Percentiles rank a stretch among this genome's conserved stretches.
These are phyloP conservation scores for Rhodotorula sp. DNA, from an alignment of 1,284 basidiomycete species.

Conservation along the genomic window DNA sequence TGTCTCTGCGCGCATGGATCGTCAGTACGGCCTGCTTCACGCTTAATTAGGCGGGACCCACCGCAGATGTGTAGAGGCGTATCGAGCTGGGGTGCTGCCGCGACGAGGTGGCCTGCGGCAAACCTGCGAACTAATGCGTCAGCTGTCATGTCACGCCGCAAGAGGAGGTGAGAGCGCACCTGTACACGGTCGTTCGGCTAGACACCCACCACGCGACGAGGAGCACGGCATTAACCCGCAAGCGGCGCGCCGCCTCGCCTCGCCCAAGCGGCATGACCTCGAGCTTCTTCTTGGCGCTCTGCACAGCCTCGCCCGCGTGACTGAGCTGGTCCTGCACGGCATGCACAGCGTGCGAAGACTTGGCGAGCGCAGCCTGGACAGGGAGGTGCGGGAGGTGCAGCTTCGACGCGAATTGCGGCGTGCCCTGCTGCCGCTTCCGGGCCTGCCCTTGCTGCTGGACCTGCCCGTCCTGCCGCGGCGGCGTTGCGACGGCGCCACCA, in stretches of 20 bases:
- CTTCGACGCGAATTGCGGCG: not conserved
- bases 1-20: conserved; percentile 11
- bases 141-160: not conserved
- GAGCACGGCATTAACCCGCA: conserved; percentile 33
- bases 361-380: conserved; percentile 13
- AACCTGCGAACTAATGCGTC: conserved; percentile 9
- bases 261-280: conserved; percentile 29
- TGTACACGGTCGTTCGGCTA: conserved; percentile 30
- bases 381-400: conserved; percentile 5
- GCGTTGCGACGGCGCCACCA: conserved; percentile 5
- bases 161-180: conserved; percentile 4
- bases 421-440: too few species aligned
- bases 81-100: conserved; percentile 27
- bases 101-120: conserved; percentile 33
- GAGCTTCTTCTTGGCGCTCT: conserved; percentile 25
- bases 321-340: conserved; percentile 1
- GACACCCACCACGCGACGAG: conserved; percentile 40
- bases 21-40: not conserved
- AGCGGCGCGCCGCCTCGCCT: conserved; percentile 28
- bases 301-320: conserved; percentile 1
- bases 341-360: conserved; percentile 4
- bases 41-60: not conserved
- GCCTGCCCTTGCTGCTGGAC: conserved; percentile 2
- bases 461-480: conserved; percentile 3
- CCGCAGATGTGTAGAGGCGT: conserved; percentile 36